Evolutionary conservation across 1,284 basidiomycete species (phyloP), one percentile per base, ranked within the genome.

Genomic region (Lentinula novae-zelandiae): DNA sequence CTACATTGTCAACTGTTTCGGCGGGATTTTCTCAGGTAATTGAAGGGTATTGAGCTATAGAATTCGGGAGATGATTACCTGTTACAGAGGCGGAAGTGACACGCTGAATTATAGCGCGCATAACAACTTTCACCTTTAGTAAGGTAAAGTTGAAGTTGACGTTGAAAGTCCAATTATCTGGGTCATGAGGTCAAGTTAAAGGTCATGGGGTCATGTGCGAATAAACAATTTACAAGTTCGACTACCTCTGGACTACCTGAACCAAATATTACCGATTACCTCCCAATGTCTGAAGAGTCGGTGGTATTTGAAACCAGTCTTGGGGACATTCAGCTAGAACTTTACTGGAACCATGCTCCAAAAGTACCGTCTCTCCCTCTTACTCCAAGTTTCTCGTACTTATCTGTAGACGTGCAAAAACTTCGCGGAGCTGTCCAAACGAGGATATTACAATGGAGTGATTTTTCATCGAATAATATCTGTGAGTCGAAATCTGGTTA

Each of bases 271-370:
- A 27, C 27, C 27, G 27, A 3, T 27, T 22, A 15, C 13, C 49
- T 5, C 12, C 10, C 12, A 5, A 67, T 64, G 64, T 72, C 74
- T 68, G 83, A 85, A 40, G n/a, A n/a, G n/a, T 84, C 85, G 36
- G 90, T 94, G 15, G 83, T 92, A 33, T 75, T 96, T 44, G 89
- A 95, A 73, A 97, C 95, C 15, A 94, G 82, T 66, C 76, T 96
- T 71, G 95, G 94, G n/a, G 86, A 94, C 62, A 79, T 96, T 62
- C 86, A 90, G 63, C 79, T 97, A 9, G 95, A 97, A 76, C 81
- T 98, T 33, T 97, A 97, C 76, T 92, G 88, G 83, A 76, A 92
- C 40, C 93, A 97, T 73, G 93, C 94, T 1, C 95, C 95, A 31
- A 88, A 86, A 75, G 94, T 93, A 73, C 65, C 78, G 68, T 56